Base-by-base conservation (phyloP, 2,329 filamentous ascomycete genomes). In the Trichoderma aggressivum region DNA sequence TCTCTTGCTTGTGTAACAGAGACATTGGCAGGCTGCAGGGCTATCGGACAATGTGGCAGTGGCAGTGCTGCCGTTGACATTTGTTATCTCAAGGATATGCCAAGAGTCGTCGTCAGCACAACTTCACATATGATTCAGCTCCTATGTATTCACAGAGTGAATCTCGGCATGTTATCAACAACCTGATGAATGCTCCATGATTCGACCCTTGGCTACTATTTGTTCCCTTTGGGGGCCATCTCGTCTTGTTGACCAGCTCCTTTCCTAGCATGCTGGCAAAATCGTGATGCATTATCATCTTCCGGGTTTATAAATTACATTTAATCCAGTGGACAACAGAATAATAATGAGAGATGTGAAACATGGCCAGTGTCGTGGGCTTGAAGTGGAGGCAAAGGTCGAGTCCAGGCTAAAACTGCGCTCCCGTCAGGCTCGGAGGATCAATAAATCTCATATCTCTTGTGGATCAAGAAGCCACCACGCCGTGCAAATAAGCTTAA, bases 401-500 rank as follows among this genome's bases (percentile, higher is more conserved):
- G 7, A 56, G 7, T 18, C 34, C 16, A 24, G 8, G 21, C 21
- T 10, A 1, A 59, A 1, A 59, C 5, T 39, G 21, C 7, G 2
- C 26, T 34, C 34, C 24, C 11, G n/a, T 61, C 32, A 26, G 8
- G 59, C 32, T 36, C 21, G 24, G 21, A 24, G 14, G 21, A 61
- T 26, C 56, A 34, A 34, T 12, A 34, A 26, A 65, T 34, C n/a
- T 18, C 50, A 30, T 59, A 16, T 26, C 8, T 24, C 18, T 5
- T 21, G 53, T 58, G 32, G 63, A 24, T 1, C 26, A 24, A 24
- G 4, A 26, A 58, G 32, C 12, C 26, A 21, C 21, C 26, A 21
- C 21, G 64, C 30, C 32, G 53, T 43, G 16, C 18, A 67, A 59
- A 43, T 67, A 67, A 67, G 64, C 64, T 67, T 67, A 67, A 67